These are phyloP conservation scores for Cystobasidiaceae sp. DNA, from an alignment of 1,284 basidiomycete species.

Conservation along the genomic window DNA sequence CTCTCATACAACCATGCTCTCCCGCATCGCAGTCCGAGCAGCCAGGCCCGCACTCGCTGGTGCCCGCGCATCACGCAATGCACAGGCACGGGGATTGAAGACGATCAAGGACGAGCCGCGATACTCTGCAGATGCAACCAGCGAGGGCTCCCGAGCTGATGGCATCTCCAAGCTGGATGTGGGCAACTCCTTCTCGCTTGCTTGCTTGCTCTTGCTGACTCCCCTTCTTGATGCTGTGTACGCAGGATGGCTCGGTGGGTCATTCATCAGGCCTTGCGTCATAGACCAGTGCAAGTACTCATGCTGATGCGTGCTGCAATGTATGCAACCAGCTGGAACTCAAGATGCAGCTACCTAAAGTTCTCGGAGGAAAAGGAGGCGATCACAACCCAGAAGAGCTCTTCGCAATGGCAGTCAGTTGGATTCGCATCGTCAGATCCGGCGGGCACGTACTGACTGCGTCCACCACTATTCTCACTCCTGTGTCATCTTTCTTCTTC, in stretches of 20 bases:
- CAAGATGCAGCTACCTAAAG: conserved; percentile 30
- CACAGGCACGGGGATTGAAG: background rate
- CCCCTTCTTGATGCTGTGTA: too few species aligned
- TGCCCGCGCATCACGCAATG: too few species aligned
- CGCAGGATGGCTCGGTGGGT: conserved; percentile 11
- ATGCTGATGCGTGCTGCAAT: too few species aligned
- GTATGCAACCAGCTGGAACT: conserved; percentile 32
- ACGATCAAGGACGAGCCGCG: conserved; percentile 11
- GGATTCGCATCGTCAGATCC: background rate
- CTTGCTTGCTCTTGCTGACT: background rate
- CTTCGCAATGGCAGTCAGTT: conserved; percentile 10
- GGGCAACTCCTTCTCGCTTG: background rate
- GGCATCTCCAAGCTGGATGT: conserved; percentile 25
- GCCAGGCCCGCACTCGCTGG: conserved; percentile 13
- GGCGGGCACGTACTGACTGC: background rate
- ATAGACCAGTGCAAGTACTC: background rate
- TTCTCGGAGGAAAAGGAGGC: conserved; percentile 16
- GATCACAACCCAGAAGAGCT: conserved; percentile 29
- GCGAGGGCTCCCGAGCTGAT: conserved; percentile 11
- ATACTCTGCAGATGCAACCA: conserved; percentile 25
- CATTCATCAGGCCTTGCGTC: conserved; percentile 10
- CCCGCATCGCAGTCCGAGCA: too few species aligned
- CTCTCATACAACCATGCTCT: too few species aligned
- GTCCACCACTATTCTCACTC: too few species aligned
- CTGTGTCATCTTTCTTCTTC: background rate